Evolutionary conservation across 1,139 yeast species (phyloP).

Genomic region (Zygosaccharomyces sapae): DNA sequence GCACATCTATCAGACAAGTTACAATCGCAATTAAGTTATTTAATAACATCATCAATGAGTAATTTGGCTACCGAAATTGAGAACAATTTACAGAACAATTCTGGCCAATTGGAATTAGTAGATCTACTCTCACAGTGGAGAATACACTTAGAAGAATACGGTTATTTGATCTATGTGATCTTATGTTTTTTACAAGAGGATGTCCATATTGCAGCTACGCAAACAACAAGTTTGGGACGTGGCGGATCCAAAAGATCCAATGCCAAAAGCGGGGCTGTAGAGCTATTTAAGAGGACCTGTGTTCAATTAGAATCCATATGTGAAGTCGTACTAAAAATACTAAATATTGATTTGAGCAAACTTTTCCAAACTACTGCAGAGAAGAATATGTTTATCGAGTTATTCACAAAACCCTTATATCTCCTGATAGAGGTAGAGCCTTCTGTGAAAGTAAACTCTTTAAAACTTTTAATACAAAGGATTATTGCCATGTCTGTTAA

Average conservation of each 20-base stretch:
- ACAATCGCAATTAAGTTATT: conserved; percentile 53
- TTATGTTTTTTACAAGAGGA: conserved; percentile 43
- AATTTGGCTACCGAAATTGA: conserved; percentile 35
- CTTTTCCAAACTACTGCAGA: conserved; percentile 81
- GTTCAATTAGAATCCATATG: conserved; percentile 52
- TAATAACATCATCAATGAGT: conserved; percentile 51
- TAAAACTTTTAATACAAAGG: conserved; percentile 58
- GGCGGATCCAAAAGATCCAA: conserved; percentile 14
- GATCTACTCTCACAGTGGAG: conserved; percentile 50
- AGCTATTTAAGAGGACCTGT: conserved; percentile 53
- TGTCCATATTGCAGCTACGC: conserved; percentile 38
- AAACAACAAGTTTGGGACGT: conserved; percentile 19
- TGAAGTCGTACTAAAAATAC: conserved; percentile 39
- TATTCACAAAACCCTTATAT: conserved; percentile 73
- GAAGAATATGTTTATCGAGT: conserved; percentile 61
- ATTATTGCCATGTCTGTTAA: conserved; percentile 69
- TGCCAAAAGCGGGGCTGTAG: conserved; percentile 32
- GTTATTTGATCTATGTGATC: conserved; percentile 58
- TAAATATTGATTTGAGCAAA: conserved; percentile 51
- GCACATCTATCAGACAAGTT: conserved; percentile 43
- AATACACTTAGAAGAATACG: conserved; percentile 56
- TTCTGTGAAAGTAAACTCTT: conserved; percentile 54
- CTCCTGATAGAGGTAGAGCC: conserved; percentile 73
- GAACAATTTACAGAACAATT: conserved; percentile 34
- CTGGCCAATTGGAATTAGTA: conserved; percentile 51